Conservation (phyloP, 2,329 filamentous ascomycete species). For the Chaetomium globosum region DNA sequence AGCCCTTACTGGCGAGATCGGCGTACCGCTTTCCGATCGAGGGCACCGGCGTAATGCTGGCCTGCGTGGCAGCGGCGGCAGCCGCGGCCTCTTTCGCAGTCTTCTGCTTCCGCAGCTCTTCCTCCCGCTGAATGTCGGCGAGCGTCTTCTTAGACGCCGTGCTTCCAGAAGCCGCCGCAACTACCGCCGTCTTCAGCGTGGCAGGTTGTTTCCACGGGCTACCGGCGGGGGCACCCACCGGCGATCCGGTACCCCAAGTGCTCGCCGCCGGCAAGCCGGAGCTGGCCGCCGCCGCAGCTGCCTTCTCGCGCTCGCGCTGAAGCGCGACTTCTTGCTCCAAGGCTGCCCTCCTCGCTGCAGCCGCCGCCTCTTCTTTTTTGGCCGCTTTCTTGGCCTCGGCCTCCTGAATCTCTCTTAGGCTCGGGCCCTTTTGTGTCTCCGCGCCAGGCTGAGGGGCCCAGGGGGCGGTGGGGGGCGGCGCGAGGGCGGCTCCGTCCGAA, state of each 20-base stretch:
- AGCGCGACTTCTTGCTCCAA: constrained; percentile 76
- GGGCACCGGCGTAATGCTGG: constrained; percentile 50
- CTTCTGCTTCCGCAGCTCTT: constrained; percentile 85
- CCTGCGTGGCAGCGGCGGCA: constrained; percentile 45
- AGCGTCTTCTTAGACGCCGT: constrained; percentile 75
- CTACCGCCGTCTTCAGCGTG: constrained; percentile 47
- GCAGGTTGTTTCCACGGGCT: constrained; percentile 70
- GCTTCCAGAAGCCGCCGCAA: constrained; percentile 40
- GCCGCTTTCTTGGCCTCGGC: constrained; percentile 91
- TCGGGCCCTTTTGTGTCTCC: constrained; percentile 77
- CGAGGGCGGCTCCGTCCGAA: constrained; percentile 43
- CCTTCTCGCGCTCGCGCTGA: constrained; percentile 62
- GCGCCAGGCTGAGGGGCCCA: constrained; percentile 87
- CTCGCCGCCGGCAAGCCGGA: constrained; percentile 78
- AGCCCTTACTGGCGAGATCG: constrained; percentile 81
- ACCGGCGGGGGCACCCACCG: constrained; percentile 58
- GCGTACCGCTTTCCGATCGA: constrained; percentile 83
- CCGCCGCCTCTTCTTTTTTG: constrained; percentile 79
- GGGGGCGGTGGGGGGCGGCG: constrained; percentile 76
- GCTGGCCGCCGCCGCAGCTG: constrained; percentile 61
- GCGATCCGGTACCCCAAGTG: constrained; percentile 83
- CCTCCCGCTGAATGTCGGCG: constrained; percentile 94
- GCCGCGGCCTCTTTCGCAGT: constrained; percentile 57
- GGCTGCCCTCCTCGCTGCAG: constrained; percentile 72
- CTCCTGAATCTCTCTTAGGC: constrained; percentile 94